Percentiles rank a stretch among this genome's conserved stretches.
Evolutionary conservation across 805 yeast species (phyloP).

Genomic region (Grigorovia transvaalensis): DNA sequence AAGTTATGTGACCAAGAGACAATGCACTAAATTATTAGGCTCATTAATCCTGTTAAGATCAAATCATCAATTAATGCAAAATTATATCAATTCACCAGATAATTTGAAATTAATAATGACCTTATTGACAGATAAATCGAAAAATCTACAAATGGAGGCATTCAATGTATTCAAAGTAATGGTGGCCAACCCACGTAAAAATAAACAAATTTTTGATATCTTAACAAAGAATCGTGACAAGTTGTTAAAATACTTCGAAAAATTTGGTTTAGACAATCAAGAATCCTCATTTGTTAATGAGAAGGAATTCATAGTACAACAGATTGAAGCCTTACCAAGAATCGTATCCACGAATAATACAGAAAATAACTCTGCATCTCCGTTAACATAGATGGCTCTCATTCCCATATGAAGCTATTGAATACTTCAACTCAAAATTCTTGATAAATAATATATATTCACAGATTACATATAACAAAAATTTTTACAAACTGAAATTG

Average conservation of each 20-base stretch:
- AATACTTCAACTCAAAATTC: not conserved
- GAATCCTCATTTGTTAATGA: slow-evolving; percentile 66
- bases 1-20: slow-evolving; percentile 88
- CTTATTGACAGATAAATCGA: slow-evolving; percentile 75
- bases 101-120: slow-evolving; percentile 83
- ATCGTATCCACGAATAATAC: slow-evolving; percentile 24
- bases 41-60: slow-evolving; percentile 61
- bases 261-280: slow-evolving; percentile 47
- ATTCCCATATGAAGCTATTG: not conserved
- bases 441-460: not conserved
- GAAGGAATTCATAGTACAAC: slow-evolving; percentile 65
- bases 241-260: slow-evolving; percentile 56
- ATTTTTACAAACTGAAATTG: not conserved
- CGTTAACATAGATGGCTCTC: not conserved
- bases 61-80: slow-evolving; percentile 61
- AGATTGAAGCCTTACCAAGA: slow-evolving; percentile 63
- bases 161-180: slow-evolving; percentile 90
- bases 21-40: slow-evolving; percentile 66
- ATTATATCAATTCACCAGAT: slow-evolving; percentile 69
- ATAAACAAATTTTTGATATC: slow-evolving; percentile 70
- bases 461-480: not conserved
- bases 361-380: not conserved
- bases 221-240: slow-evolving; percentile 75
- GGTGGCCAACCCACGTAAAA: slow-evolving; percentile 90
- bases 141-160: slow-evolving; percentile 80